These are phyloP conservation scores for Plantago elongata DNA, from an alignment of 257 asterid genomes.

Conservation along the genomic window DNA sequence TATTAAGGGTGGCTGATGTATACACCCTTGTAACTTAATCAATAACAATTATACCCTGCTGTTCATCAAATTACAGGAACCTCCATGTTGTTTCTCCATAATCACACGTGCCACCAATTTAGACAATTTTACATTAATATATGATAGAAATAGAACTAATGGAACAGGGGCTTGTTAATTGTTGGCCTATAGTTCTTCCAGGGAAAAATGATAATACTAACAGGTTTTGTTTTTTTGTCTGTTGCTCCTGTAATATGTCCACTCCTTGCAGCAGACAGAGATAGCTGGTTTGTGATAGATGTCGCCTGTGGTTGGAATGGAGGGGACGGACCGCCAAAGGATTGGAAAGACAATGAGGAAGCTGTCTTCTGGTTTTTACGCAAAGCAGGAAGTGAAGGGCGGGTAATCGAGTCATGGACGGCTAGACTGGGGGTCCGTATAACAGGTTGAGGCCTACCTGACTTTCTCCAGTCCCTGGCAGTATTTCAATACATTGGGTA, in stretches of 20 bases:
- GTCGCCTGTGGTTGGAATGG: constrained; percentile 37
- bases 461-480: constrained; percentile 62
- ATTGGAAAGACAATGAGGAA: constrained; percentile 44
- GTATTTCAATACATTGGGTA: constrained; percentile 14
- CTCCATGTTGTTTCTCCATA: too few relatives aligned
- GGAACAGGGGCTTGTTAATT: too few relatives aligned
- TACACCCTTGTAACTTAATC: too few relatives aligned
- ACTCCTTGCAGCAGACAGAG: constrained; percentile 59
- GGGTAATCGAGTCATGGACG: constrained; percentile 47
- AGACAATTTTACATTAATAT: too few relatives aligned
- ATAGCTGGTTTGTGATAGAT: constrained; percentile 51
- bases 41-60: too few relatives aligned
- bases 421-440: constrained; percentile 47
- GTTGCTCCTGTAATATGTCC: constrained; percentile 48
- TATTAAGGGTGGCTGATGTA: too few relatives aligned
- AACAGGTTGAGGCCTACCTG: constrained; percentile 39
- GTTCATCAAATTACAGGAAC: too few relatives aligned
- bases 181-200: too few relatives aligned
- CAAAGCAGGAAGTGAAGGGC: constrained; percentile 73
- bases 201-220: constrained; percentile 21
- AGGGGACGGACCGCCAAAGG: constrained; percentile 51
- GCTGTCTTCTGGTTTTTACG: constrained; percentile 57
- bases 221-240: constrained; percentile 60
- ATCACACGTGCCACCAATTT: too few relatives aligned
- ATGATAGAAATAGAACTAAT: too few relatives aligned